Base-by-base conservation (phyloP, 345 rosid genomes). In the Lepidium didymum region DNA sequence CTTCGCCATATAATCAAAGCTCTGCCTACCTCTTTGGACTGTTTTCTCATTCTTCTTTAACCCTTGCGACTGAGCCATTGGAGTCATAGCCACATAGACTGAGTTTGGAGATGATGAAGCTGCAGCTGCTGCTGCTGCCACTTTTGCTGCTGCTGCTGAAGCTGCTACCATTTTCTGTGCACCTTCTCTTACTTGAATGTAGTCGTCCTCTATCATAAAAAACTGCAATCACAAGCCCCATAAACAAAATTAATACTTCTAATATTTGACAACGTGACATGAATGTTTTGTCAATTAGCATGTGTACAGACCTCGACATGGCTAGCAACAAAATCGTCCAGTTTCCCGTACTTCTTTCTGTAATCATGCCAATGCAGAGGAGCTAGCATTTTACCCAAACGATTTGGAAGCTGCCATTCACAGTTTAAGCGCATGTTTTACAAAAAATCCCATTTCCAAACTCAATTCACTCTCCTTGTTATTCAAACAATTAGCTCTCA, bases 301-400 rank as follows among this genome's bases (percentile, higher is more conserved):
- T 43, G 13, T 44, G 53, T 29, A 75, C 82, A 81, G 62, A 89
- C 99, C 77, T 89, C 89, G 6, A 87, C 86, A 57, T 88, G 96
- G 75, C 85, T 77, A 33, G 84, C 84, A 42, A 94, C 90, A 78
- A 94, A 91, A 52, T 91, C 96, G 34, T 94, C 99, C 12, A 94
- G 90, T 78, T 87, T 94, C 68, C 97, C 97, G 8, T 81, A 94
- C 78, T 81, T 84, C 63, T 79, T 91, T 86, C 54, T 85, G 85
- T 94, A 94, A 78, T 94, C 99, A 54, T 91, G 91, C 99, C 99
- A 94, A 67, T 84, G 97, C 29, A 94, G 63, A 46, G 99, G 99
- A 21, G 91, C 85, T 77, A 94, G 92, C 99, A 94, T 94, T 81
- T 94, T 94, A 0, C 97, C 99, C 45, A 94, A 81, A 71, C 97